phyloP scores from a whole-genome alignment of 345 rosid species.

The Camelina sativa region DNA sequence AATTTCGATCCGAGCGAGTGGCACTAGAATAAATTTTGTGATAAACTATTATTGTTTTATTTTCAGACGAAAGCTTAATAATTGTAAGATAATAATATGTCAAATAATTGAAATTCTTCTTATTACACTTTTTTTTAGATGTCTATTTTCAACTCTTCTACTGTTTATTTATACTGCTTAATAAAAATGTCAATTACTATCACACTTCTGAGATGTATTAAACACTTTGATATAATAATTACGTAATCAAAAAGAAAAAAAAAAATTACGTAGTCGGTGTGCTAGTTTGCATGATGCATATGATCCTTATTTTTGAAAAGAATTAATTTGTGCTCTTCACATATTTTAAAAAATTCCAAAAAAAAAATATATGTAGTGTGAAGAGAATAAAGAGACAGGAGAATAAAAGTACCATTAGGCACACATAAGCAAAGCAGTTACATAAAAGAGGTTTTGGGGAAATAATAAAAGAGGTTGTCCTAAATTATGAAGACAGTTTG shows the following conservation, averaged over 20 bases:
- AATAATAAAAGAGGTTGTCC: slow-evolving; percentile 29
- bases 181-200: background rate
- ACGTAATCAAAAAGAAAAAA: too few species aligned
- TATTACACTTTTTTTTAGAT: too few species aligned
- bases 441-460: background rate
- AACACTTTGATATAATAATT: background rate
- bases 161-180: background rate
- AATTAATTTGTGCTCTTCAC: slow-evolving; percentile 5
- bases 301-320: background rate
- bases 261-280: background rate
- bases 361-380: background rate
- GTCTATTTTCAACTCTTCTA: background rate
- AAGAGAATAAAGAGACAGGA: slow-evolving; percentile 24
- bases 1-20: slow-evolving; percentile 43
- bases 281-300: background rate
- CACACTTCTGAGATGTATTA: background rate
- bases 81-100: background rate
- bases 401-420: slow-evolving; percentile 15
- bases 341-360: background rate
- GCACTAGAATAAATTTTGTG: slow-evolving; percentile 33
- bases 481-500: slow-evolving; percentile 26
- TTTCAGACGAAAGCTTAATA: slow-evolving; percentile 4
- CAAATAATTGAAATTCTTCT: background rate
- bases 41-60: slow-evolving; percentile 19
- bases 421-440: slow-evolving; percentile 2